Evolutionary conservation across 2,329 filamentous ascomycete genomes (phyloP).

Genomic region (Capronia americana): DNA sequence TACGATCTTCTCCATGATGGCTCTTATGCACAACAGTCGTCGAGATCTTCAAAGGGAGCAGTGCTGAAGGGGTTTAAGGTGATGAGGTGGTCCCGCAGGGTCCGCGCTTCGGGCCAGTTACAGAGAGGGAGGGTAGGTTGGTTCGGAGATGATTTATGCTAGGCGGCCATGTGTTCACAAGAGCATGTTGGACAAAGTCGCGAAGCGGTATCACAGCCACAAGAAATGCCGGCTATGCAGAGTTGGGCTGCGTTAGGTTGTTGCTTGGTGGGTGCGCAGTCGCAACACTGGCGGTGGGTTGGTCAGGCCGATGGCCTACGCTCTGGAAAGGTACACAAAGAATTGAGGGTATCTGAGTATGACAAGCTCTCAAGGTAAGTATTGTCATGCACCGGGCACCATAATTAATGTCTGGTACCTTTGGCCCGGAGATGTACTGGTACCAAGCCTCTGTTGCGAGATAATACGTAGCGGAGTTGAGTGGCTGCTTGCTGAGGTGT

Average conservation of each 20-base stretch:
- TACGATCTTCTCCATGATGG: conserved; percentile 95
- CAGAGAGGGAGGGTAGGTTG: conserved; percentile 13
- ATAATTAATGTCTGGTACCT: neutral
- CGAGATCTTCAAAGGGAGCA: neutral
- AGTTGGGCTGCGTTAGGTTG: conserved; percentile 6
- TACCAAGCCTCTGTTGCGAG: conserved; percentile 4
- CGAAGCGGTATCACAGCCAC: conserved; percentile 22
- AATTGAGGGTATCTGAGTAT: neutral
- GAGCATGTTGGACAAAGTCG: conserved; percentile 16
- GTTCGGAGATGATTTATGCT: conserved; percentile 6
- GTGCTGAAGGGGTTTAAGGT: neutral
- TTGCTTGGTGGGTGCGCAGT: conserved; percentile 16
- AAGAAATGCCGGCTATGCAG: conserved; percentile 1
- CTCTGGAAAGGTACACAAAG: neutral
- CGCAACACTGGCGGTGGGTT: conserved; percentile 1
- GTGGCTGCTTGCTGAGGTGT: conserved; percentile 6
- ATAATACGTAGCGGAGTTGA: conserved; percentile 2
- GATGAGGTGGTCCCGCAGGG: conserved; percentile 7
- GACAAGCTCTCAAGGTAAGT: conserved; percentile 3
- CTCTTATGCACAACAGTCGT: neutral
- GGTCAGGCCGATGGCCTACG: neutral
- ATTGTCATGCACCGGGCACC: conserved; percentile 8
- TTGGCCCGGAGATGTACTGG: conserved; percentile 4
- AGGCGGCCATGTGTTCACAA: conserved; percentile 22
- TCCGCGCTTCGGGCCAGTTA: conserved; percentile 11